These are phyloP conservation scores for Chytridium lagenaria DNA, from an alignment of 371 early-diverging fungal genomes.

Conservation along the genomic window DNA sequence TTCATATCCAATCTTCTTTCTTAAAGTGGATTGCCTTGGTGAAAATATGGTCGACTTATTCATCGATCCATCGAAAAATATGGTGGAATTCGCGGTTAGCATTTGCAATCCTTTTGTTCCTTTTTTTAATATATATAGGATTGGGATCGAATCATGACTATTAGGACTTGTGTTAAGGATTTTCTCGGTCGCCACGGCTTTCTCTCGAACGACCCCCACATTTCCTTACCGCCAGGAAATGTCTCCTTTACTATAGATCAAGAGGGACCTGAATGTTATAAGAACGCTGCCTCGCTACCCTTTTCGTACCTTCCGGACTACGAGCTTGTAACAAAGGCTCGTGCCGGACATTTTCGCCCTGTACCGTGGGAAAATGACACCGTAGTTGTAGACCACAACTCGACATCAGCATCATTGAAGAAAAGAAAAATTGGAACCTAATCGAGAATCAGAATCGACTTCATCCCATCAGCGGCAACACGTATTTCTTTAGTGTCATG, in stretches of 20 bases:
- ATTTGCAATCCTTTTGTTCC: not conserved
- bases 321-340: slow-evolving; percentile 1
- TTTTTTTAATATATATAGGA: slow-evolving; percentile 20
- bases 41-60: slow-evolving; percentile 57
- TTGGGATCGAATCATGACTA: slow-evolving; percentile 27
- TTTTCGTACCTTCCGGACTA: not conserved
- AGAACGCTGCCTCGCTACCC: too few species aligned
- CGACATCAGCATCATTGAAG: not conserved
- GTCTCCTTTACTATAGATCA: too few species aligned
- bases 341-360: not conserved
- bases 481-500: not conserved
- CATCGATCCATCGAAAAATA: slow-evolving; percentile 54
- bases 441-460: not conserved
- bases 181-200: slow-evolving; percentile 32
- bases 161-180: slow-evolving; percentile 12
- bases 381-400: too few species aligned
- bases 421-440: not conserved
- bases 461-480: not conserved
- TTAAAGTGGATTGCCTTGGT: slow-evolving; percentile 53
- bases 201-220: not conserved
- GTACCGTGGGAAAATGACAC: not conserved
- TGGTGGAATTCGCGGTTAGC: slow-evolving; percentile 53
- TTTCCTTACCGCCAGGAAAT: not conserved
- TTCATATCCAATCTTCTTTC: slow-evolving; percentile 61
- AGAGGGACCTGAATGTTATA: too few species aligned